phyloP scores from a whole-genome alignment of 225 moss, liverwort and hornwort species.

The Lunularia cruciata region DNA sequence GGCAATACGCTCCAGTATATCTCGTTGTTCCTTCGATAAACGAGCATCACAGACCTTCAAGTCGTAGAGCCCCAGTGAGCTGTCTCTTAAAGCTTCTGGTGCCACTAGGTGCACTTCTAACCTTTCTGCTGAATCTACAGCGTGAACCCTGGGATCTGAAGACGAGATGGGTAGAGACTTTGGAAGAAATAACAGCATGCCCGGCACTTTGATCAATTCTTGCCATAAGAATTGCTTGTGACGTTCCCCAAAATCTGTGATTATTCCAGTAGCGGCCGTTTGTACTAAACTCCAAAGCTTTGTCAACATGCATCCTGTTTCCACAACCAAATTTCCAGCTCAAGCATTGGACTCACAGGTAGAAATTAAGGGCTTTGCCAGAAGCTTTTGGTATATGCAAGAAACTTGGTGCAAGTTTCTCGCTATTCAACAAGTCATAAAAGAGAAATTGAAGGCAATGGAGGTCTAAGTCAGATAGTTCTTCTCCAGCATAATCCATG shows the following conservation, averaged over 20 bases:
- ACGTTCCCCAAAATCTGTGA: constrained; percentile 52
- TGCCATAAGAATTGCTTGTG: constrained; percentile 83
- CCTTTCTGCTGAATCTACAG: constrained; percentile 65
- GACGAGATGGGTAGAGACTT: constrained; percentile 42
- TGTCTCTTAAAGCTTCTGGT: constrained; percentile 79
- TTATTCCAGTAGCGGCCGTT: constrained; percentile 47
- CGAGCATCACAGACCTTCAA: constrained; percentile 86
- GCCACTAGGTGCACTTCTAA: constrained; percentile 70
- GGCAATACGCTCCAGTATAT: constrained; percentile 83
- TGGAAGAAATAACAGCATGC: constrained; percentile 49
- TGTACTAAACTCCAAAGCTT: constrained; percentile 80
- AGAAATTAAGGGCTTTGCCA: neutral
- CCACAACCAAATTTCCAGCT: neutral
- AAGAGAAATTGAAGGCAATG: neutral
- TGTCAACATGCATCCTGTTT: constrained; percentile 71
- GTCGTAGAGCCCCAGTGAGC: constrained; percentile 89
- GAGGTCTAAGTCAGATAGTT: neutral
- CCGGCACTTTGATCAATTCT: constrained; percentile 67
- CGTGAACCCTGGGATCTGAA: constrained; percentile 56
- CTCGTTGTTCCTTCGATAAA: constrained; percentile 80
- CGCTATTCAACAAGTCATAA: neutral
- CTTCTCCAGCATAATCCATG: neutral
- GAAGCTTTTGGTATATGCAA: neutral
- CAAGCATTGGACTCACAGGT: neutral
- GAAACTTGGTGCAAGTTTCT: neutral